These are phyloP conservation scores for Annulohypoxylon truncatum DNA, from an alignment of 2,329 filamentous ascomycete species.

Conservation along the genomic window DNA sequence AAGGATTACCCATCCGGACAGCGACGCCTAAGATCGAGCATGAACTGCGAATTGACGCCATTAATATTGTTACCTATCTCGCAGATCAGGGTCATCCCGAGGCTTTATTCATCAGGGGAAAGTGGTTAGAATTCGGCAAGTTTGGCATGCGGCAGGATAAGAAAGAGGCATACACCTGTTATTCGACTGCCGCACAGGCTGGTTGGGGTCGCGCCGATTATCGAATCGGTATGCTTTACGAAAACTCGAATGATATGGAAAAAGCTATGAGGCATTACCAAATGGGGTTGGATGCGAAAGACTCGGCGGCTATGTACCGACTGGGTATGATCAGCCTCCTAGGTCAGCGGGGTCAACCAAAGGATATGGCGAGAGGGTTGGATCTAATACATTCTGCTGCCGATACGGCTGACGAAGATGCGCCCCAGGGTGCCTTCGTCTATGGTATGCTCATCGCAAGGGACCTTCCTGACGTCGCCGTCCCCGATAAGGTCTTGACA, in stretches of 20 bases:
- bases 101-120: conserved; percentile 92
- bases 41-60: conserved; percentile 85
- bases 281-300: conserved; percentile 79
- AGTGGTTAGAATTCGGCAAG: conserved; percentile 98
- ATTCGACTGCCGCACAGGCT: conserved; percentile 84
- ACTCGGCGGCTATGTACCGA: conserved; percentile 88
- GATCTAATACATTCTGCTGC: conserved; percentile 87
- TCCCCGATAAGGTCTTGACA: conserved; percentile 77
- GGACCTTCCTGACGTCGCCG: conserved; percentile 88
- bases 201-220: conserved; percentile 93
- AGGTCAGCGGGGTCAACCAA: conserved; percentile 89
- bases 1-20: conserved; percentile 65
- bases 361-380: conserved; percentile 81
- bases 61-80: conserved; percentile 91
- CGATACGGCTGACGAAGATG: conserved; percentile 91
- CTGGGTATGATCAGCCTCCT: conserved; percentile 98
- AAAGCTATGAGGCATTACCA: conserved; percentile 95
- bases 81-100: conserved; percentile 93
- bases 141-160: conserved; percentile 92
- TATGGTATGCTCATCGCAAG: conserved; percentile 93
- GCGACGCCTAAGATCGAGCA: conserved; percentile 89
- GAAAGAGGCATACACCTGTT: conserved; percentile 90
- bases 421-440: conserved; percentile 94
- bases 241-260: conserved; percentile 90
- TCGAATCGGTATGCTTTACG: conserved; percentile 97